phyloP scores from a whole-genome alignment of 768 basidiomycete species.

The Cyclocybe aegerita region DNA sequence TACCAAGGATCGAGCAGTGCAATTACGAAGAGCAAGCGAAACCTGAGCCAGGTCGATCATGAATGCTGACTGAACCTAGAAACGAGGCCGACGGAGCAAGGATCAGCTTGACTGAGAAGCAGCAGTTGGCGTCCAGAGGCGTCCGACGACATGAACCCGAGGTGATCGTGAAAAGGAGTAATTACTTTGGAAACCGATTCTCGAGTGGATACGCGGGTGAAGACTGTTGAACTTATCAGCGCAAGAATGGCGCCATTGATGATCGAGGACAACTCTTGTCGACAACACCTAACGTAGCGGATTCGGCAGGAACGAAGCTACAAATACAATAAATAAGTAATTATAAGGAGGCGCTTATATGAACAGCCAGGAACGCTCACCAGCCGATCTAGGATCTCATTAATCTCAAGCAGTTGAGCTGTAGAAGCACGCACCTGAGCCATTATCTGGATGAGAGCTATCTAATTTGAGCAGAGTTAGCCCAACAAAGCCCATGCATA shows the following conservation, averaged over 20 bases:
- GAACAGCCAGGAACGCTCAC: slow-evolving; percentile 29
- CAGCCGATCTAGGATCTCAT: slow-evolving; percentile 59
- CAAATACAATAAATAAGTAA: slow-evolving; percentile 7
- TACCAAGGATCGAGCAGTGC: slow-evolving; percentile 80
- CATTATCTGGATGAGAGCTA: slow-evolving; percentile 91
- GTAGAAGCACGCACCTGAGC: slow-evolving; percentile 61
- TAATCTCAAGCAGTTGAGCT: neutral
- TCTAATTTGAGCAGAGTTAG: slow-evolving; percentile 34
- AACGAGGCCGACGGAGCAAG: slow-evolving; percentile 1
- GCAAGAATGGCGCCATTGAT: neutral
- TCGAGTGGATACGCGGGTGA: slow-evolving; percentile 88
- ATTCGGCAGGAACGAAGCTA: slow-evolving; percentile 88
- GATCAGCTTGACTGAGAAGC: slow-evolving; percentile 5
- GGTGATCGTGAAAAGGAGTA: slow-evolving; percentile 1
- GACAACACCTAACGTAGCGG: slow-evolving; percentile 79
- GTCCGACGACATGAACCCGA: neutral
- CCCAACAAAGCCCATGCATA: neutral
- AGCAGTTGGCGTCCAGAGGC: slow-evolving; percentile 1
- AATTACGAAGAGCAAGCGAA: slow-evolving; percentile 82
- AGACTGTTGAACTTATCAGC: slow-evolving; percentile 53
- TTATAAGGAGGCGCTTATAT: neutral
- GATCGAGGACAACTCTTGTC: slow-evolving; percentile 69
- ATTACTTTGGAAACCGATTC: slow-evolving; percentile 92
- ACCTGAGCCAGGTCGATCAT: slow-evolving; percentile 98
- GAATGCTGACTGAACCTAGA: slow-evolving; percentile 84